Conservation (phyloP, 202 grass and related monocot species). For the Tripidium arundinaceum region DNA sequence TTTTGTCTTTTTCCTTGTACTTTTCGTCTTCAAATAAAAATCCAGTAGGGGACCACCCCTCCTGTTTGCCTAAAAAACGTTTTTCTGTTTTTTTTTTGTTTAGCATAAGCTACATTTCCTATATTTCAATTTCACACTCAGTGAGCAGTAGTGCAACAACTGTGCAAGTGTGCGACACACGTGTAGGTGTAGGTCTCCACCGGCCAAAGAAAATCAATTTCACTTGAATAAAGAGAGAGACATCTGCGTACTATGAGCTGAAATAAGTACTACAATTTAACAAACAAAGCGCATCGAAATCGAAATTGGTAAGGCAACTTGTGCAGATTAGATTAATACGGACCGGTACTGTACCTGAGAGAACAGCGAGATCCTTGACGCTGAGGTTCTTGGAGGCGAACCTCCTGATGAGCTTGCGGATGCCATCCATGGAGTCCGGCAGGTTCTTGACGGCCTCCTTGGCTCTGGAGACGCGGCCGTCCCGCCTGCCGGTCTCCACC, state of each 20-base stretch:
- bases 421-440: constrained; percentile 41
- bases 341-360: constrained; percentile 47
- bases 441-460: constrained; percentile 37
- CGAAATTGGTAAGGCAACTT: no score
- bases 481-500: constrained; percentile 48
- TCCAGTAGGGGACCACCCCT: not conserved
- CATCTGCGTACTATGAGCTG: no score
- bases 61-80: not conserved
- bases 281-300: not conserved
- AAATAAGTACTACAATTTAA: no score
- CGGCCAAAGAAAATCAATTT: no score
- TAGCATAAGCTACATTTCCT: not conserved
- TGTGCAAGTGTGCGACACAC: no score
- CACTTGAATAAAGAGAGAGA: no score
- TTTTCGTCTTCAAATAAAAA: not conserved
- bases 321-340: no score
- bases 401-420: constrained; percentile 30
- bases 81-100: not conserved
- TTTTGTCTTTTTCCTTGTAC: not conserved
- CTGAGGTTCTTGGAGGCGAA: constrained; percentile 47
- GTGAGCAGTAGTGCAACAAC: not conserved
- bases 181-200: no score
- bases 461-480: constrained; percentile 33
- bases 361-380: constrained; percentile 49
- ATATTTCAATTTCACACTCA: not conserved